Base-by-base conservation (phyloP, 164 flowering plant genomes). In the Tinospora cordifolia region DNA sequence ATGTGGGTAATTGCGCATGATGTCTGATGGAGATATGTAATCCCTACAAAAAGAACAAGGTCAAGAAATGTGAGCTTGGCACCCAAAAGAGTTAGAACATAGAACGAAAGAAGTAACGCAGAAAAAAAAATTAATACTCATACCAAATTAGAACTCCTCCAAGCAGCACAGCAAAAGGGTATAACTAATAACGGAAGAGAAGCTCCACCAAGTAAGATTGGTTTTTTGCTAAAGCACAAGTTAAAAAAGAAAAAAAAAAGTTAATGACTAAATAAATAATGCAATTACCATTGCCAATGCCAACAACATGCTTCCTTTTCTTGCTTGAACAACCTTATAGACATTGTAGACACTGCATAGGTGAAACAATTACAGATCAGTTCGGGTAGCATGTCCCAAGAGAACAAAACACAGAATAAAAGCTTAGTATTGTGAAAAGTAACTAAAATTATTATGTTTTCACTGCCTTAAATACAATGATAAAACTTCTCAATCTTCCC, bases 251-350 rank as follows among this genome's bases (percentile, higher is more conserved):
- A 66, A 1, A 68, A 36, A 24, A 67, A 4, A 8, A 13, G 63
- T 11, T 63, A 19, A 47, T 49, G 47, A 13, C n/a, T n/a, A 2
- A 38, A 63, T n/a, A 27, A 59, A 30, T 46, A 46, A 69, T 3
- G 47, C n/a, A 24, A 64, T 62, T 87, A 94, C 99, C 97, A 94
- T 92, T 65, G 97, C 97, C 71, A 90, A 76, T 63, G 97, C 98
- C 71, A 79, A 77, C 38, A 84, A 75, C 94, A 95, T 88, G 84
- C 83, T 95, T 75, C 98, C 98, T 79, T 85, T 89, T 79, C 89
- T 90, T 77, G 96, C 83, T 76, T 78, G 77, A 69, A 95, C 93
- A 59, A 95, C 96, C 74, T 88, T 83, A 68, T 84, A 81, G 69
- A 91, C 99, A 85, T 92, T 91, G 59, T 77, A 58, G 21, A 88